Percentiles rank a stretch among this genome's conserved stretches.
Evolutionary conservation across 306 rosid genomes (phyloP).

Genomic region (Rosa lucieae): DNA sequence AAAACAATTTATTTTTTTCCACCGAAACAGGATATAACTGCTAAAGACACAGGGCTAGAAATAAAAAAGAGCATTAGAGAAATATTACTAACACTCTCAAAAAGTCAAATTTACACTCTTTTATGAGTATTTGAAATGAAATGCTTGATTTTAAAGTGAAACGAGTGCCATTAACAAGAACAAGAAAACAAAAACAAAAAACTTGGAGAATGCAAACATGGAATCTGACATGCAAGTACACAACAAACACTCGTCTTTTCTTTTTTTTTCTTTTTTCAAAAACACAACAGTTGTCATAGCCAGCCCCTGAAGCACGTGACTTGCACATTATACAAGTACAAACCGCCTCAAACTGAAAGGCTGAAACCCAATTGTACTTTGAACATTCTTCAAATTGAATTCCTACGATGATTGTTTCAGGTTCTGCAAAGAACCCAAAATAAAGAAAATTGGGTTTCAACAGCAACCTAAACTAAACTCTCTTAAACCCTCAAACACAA

Average conservation of each 20-base stretch:
- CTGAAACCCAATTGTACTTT: neutral
- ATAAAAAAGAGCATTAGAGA: neutral
- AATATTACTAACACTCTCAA: neutral
- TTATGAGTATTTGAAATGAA: neutral
- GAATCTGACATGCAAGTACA: neutral
- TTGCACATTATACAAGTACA: neutral
- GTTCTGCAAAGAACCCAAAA: neutral
- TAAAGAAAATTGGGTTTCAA: neutral
- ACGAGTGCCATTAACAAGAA: neutral
- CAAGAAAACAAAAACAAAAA: neutral
- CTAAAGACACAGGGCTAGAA: neutral
- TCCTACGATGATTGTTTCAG: neutral
- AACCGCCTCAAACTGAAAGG: neutral
- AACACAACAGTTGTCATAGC: neutral
- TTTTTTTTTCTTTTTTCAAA: too few relatives aligned
- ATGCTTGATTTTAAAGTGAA: neutral
- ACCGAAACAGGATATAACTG: neutral
- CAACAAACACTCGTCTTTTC: neutral
- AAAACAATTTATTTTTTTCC: neutral
- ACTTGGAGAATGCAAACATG: neutral
- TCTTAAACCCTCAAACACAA: slow-evolving; percentile 9
- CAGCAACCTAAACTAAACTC: neutral
- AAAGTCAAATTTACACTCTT: too few relatives aligned
- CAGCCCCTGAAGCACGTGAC: slow-evolving; percentile 4
- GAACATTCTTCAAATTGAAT: neutral